Evolutionary conservation across 345 rosid species (phyloP).

Genomic region (Citrus hindsii): DNA sequence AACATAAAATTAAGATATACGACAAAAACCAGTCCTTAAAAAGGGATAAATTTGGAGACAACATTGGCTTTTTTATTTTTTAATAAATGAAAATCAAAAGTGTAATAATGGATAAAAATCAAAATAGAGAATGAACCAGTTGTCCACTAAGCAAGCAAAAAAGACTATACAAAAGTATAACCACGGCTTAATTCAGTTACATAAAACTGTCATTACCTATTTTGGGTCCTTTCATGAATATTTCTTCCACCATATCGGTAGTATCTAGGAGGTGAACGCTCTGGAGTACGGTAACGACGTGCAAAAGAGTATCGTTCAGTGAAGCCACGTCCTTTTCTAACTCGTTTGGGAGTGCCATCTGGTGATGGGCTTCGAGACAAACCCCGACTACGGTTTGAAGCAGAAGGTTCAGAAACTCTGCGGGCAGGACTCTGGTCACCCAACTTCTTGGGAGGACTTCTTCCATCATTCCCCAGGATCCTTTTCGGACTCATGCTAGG

Average conservation of each 20-base stretch:
- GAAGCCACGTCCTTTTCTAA: constrained; percentile 98
- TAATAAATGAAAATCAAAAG: too few species aligned
- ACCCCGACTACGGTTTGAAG: constrained; percentile 24
- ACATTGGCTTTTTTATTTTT: neutral
- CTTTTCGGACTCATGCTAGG: constrained; percentile 42
- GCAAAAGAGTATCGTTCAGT: constrained; percentile 88
- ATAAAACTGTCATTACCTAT: constrained; percentile 48
- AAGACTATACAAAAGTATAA: too few species aligned
- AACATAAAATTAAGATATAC: constrained; percentile 1
- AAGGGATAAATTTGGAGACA: neutral
- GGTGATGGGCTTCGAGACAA: constrained; percentile 47
- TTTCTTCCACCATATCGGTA: constrained; percentile 59
- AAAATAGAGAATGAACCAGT: too few species aligned
- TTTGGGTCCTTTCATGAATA: constrained; percentile 55
- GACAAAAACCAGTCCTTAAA: neutral
- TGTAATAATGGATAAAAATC: too few species aligned
- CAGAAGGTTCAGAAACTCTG: constrained; percentile 36
- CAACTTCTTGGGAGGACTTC: constrained; percentile 46
- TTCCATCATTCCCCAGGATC: constrained; percentile 31
- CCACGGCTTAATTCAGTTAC: neutral
- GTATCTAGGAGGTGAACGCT: constrained; percentile 52
- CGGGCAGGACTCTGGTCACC: constrained; percentile 27
- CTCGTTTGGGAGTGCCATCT: constrained; percentile 57
- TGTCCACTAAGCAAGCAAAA: too few species aligned
- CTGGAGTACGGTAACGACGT: constrained; percentile 91